Evolutionary conservation across 805 yeast genomes (phyloP), one percentile per base, ranked within the genome.

Genomic region (Millerozyma acaciae): DNA sequence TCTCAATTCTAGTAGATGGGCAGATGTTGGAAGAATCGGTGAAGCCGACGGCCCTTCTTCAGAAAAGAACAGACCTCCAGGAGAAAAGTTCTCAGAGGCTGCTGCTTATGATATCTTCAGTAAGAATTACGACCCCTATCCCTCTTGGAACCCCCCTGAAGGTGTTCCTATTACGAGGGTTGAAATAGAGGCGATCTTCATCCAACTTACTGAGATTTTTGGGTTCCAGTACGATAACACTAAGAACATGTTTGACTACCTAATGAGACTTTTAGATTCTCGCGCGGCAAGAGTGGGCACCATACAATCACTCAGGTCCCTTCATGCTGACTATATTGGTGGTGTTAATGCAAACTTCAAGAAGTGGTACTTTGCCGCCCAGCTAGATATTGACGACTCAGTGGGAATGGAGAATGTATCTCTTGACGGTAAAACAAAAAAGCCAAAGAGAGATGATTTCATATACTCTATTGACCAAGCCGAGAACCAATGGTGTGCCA

Each of bases 331-430:
- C 51, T 84, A 81, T 48, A 77, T 83, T 48, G 85, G 87, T 3
- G 93, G 90, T 0, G 47, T 67, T 3, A 74, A 78, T 44, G 65
- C 90, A 1, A 83, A 83, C 48, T 83, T 75, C 50, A 68, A 72
- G 38, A 82, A 78, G 44, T 83, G 93, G 93, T 82, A 80, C 47
- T 80, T 84, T 58, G 86, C 87, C 1, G 75, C 85, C 3, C 76
- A 74, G 39, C 64, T 82, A 61, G 88, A 83, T 57, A 53, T 74
- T 22, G 77, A 74, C 35, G 81, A 76, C 42, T 53, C 68, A 1
- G 37, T 60, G 37, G 73, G 72, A 2, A 62, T 57, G 37, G 52
- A 44, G 2, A 50, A 62, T 35, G 32, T 51, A 12, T 39, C 51
- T 28, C 35, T 43, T n/a, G 39, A 54, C 29, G 54, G 60, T 1